These are phyloP conservation scores for Cryptosporidium xiaoi DNA, from an alignment of 169 alveolate genomes.

Conservation along the genomic window DNA sequence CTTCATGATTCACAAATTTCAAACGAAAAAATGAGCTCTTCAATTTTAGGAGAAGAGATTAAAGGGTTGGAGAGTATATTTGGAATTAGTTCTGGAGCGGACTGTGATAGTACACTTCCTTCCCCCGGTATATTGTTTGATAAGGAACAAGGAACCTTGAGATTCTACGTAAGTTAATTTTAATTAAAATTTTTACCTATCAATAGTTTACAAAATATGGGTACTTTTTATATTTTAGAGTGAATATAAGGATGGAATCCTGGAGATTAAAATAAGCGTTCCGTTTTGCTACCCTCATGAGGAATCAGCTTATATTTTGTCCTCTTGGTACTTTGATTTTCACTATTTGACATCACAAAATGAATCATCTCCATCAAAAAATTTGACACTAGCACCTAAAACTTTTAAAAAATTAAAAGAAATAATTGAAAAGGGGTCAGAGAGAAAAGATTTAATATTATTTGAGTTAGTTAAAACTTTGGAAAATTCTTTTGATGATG, in stretches of 20 bases:
- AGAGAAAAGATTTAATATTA: constrained; percentile 13
- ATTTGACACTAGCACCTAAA: constrained; percentile 17
- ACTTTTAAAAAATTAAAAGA: constrained; percentile 35
- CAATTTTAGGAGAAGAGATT: constrained; percentile 29
- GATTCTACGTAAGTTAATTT: constrained; percentile 40
- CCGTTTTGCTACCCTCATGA: constrained; percentile 60
- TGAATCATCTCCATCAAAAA: constrained; percentile 2
- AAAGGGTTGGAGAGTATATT: constrained; percentile 30
- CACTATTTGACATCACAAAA: constrained; percentile 2
- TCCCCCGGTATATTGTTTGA: constrained; percentile 17
- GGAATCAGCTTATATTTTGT: constrained; percentile 11
- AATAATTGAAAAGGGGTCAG: constrained; percentile 14
- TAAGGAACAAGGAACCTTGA: constrained; percentile 15
- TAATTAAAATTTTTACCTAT: neutral
- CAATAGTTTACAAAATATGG: neutral
- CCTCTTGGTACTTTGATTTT: constrained; percentile 56
- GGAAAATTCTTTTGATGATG: constrained; percentile 14
- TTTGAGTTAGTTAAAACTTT: constrained; percentile 39
- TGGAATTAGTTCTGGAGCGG: constrained; percentile 1
- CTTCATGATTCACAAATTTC: neutral
- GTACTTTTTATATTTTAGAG: constrained; percentile 4
- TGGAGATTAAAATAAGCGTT: constrained; percentile 53
- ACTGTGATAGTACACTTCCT: neutral
- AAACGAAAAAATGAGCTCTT: constrained; percentile 1
- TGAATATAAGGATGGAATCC: constrained; percentile 39